Base-by-base conservation (phyloP, 2,329 filamentous ascomycete species). In the Nigrospora osmanthi region DNA sequence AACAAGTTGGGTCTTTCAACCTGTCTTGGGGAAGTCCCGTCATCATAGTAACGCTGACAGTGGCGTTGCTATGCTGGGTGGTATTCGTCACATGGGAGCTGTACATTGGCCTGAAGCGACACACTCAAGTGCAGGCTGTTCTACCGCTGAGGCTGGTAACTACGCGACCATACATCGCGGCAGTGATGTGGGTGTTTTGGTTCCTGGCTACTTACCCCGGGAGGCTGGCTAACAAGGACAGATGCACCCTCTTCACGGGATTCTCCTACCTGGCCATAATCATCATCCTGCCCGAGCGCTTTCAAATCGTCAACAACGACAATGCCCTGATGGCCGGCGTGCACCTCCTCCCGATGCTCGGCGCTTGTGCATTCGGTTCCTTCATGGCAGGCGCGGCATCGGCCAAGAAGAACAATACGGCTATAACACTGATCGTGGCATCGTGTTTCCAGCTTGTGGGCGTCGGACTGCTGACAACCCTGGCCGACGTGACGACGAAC, bases 211-310 rank as follows among this genome's bases (percentile, higher is more conserved):
- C 10, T 7, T 5, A 33, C 10, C 23, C 34, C 31, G 5, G 31
- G 19, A 34, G 13, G 34, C 31, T 46, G 11, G 40, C 48, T 47
- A 38, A 44, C 23, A n/a, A 28, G 5, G 4, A 14, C 42, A 79
- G 75, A 14, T 70, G 74, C 23, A 80, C 77, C 3, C 61, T 81
- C 14, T 64, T 81, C 15, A 73, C 73, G 0, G 78, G 78, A 2
- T 79, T 76, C 42, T 66, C 73, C 0, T 81, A 80, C 48, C 72
- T 83, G 17, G 65, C 75, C 5, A 66, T 80, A n/a, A 71, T 77
- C 12, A 72, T 81, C 45, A 69, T 73, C 31, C 68, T 83, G 5
- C 79, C 80, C 1, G 75, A 83, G 50, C 65, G 77, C 7, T 78
- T 81, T 41, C 78, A 83, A 48, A 73, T 82, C 34, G 71, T 81